phyloP scores from a whole-genome alignment of 179 eudicot species.

The Nepenthes alata region DNA sequence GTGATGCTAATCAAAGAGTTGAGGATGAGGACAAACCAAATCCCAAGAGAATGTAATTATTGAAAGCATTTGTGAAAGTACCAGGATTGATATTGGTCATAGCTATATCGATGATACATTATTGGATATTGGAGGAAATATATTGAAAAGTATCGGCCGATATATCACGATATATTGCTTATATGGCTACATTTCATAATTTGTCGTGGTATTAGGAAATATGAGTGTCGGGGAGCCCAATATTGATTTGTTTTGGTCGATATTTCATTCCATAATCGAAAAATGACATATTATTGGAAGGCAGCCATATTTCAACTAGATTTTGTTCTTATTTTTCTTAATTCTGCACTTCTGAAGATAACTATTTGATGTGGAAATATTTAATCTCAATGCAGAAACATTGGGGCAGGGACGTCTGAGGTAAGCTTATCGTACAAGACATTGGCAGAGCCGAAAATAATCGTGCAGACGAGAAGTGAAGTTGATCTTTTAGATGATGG shows the following conservation, averaged over 20 bases:
- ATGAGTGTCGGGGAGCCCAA: no score
- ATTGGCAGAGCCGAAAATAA: conserved; percentile 36
- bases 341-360: background rate
- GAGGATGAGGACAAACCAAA: conserved; percentile 43
- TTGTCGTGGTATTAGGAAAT: no score
- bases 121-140: no score
- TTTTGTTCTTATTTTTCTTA: background rate
- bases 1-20: conserved; percentile 19
- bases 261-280: no score
- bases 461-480: conserved; percentile 15
- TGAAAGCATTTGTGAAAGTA: background rate
- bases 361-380: no score
- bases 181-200: no score
- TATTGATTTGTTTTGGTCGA: no score
- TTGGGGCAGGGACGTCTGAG: conserved; percentile 20
- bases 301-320: conserved; percentile 33
- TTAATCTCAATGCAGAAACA: conserved; percentile 8
- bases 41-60: conserved; percentile 18
- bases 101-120: no score
- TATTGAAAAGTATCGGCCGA: no score
- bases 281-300: conserved; percentile 3
- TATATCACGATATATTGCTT: no score
- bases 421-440: conserved; percentile 22
- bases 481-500: conserved; percentile 2
- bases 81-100: no score